phyloP scores from a whole-genome alignment of 805 yeast genomes.

The Spencermartinsiella europaea region DNA sequence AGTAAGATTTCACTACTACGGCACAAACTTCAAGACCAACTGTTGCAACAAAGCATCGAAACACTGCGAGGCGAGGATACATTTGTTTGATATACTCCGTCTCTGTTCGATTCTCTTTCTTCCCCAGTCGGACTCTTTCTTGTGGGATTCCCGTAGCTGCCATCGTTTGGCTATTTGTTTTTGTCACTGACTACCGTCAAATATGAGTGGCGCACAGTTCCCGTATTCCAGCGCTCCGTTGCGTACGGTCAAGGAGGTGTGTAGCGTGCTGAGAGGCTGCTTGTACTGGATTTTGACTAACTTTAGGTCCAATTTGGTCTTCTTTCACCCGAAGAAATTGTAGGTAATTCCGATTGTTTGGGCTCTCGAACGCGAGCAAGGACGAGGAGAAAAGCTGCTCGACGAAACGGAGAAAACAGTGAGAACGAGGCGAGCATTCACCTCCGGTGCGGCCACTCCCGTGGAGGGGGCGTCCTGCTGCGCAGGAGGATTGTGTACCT shows the following conservation, averaged over 20 bases:
- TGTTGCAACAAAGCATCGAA: background rate
- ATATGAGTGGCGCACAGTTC: constrained; percentile 46
- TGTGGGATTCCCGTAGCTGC: background rate
- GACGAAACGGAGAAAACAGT: too few species aligned
- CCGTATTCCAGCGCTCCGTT: constrained; percentile 98
- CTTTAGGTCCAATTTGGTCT: constrained; percentile 87
- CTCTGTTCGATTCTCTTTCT: background rate
- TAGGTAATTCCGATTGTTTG: too few species aligned
- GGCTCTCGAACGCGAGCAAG: too few species aligned
- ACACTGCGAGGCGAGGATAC: background rate
- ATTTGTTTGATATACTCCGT: background rate
- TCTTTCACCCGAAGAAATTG: constrained; percentile 92
- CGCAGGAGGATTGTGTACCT: too few species aligned
- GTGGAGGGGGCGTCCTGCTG: too few species aligned
- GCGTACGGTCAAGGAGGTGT: constrained; percentile 91
- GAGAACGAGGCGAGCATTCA: too few species aligned
- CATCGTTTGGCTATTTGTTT: too few species aligned
- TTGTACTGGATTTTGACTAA: constrained; percentile 13
- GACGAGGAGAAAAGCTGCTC: too few species aligned
- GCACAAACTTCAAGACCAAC: background rate
- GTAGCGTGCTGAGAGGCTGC: constrained; percentile 33
- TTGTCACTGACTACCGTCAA: background rate
- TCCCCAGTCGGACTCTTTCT: background rate
- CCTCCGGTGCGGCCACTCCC: too few species aligned
- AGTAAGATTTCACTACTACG: background rate